Evolutionary conservation across 2,329 filamentous ascomycete species (phyloP), one percentile per base, ranked within the genome.

Genomic region (Sarocladium kiliense): DNA sequence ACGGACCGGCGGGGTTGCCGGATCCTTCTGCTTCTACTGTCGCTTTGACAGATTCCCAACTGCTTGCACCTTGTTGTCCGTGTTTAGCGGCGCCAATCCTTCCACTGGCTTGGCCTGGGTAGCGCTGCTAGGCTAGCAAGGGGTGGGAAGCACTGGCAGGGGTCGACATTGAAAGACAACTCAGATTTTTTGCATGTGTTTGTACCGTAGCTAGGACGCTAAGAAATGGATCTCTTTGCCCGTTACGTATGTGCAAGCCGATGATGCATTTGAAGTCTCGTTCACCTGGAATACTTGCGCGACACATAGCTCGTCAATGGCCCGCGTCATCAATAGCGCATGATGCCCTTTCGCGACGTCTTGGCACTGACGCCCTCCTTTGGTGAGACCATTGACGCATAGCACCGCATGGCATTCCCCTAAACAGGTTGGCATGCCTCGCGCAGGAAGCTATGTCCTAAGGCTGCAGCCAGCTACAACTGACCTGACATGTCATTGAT

Each of bases 111-210:
- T 47, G 44, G 44, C 10, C 16, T n/a, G 3, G 25, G 7, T 23
- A 30, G 41, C 41, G 16, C 19, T 44, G 21, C 9, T 21, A 16
- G 41, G n/a, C 41, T 9, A 6, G 21, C 11, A 25, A 44, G n/a
- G 7, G 41, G 19, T 9, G 18, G 5, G 9, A 44, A 23, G 41
- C 41, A 25, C 18, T 21, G 41, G 21, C 21, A 27, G 25, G 44
- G 44, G 44, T 21, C 19, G 44, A 30, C 11, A 47, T 30, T 47
- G 44, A 27, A 18, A 27, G 25, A 27, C 10, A 3, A 47, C 44
- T 47, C 44, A 47, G 44, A 47, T 47, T 47, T 47, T 47, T 47
- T 10, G 18, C 41, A n/a, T n/a, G 16, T 47, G 44, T 47, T 6
- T 27, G 3, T 30, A 3, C 27, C 25, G 44, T 18, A 47, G 25